Conservation (phyloP, 306 rosid genomes). For the Vachellia collinsii region DNA sequence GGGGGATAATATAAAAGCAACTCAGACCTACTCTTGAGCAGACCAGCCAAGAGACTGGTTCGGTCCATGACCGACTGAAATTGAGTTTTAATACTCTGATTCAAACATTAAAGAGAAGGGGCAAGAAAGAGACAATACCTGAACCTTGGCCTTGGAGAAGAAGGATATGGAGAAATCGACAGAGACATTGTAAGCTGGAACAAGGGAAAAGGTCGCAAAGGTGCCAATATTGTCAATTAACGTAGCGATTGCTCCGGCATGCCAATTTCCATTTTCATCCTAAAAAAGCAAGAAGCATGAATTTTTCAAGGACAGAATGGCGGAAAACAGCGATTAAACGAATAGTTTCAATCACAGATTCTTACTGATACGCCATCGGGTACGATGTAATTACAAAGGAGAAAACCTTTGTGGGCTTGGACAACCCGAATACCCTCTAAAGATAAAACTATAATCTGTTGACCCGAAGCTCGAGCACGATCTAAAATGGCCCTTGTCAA, state of each 20-base stretch:
- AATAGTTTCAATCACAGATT: background rate
- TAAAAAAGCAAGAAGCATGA: background rate
- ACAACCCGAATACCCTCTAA: slow-evolving; percentile 13
- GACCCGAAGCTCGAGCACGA: slow-evolving; percentile 1
- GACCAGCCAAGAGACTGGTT: no score
- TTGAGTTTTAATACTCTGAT: no score
- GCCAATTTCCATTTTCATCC: slow-evolving; percentile 60
- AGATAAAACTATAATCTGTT: background rate
- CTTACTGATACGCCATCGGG: slow-evolving; percentile 31
- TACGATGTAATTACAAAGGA: slow-evolving; percentile 31
- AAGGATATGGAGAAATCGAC: slow-evolving; percentile 48
- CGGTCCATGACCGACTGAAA: no score
- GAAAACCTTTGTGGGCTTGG: slow-evolving; percentile 29
- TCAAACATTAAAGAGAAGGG: background rate
- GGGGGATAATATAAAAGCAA: no score
- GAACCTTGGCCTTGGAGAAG: slow-evolving; percentile 46
- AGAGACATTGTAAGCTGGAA: slow-evolving; percentile 12
- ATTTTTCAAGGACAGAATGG: background rate
- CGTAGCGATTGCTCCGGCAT: slow-evolving; percentile 54
- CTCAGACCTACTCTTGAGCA: no score
- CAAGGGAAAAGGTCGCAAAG: background rate
- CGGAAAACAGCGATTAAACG: background rate
- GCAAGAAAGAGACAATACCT: slow-evolving; percentile 14
- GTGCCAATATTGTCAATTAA: slow-evolving; percentile 46
- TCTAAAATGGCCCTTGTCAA: slow-evolving; percentile 17